Evolutionary conservation across 2,329 filamentous ascomycete species (phyloP), one percentile per base, ranked within the genome.

Genomic region (Xylariaceae sp.): DNA sequence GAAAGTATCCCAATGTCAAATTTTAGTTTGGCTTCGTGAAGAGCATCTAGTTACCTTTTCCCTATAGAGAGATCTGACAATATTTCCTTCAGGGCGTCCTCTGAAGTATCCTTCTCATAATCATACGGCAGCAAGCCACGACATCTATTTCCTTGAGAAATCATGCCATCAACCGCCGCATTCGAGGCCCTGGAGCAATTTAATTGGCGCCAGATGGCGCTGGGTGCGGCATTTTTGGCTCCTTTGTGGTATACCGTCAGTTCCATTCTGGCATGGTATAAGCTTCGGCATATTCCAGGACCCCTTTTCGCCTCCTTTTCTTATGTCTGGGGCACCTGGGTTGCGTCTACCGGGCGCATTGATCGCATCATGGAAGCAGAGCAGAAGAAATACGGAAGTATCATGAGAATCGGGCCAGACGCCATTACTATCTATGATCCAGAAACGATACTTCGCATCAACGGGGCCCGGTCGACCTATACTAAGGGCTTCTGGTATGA

Each of bases 321-420:
- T 2, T 55, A 62, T 33, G 44, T 64, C 8, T 66, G 63, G 64
- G 40, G 47, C 3, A 52, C 54, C 30, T 33, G 53, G 8, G 29
- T 45, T 6, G 55, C 61, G 13, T 52, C 11, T 13, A 39, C 49
- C 4, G 60, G 53, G 6, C 32, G 50, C 5, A 52, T 55, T 15
- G 48, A 60, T 41, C 30, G 24, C 8, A 52, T 40, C 4, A 36
- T 66, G 9, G 23, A 35, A 6, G 15, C 36, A 4, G 52, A 61
- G 6, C 52, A 65, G 11, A 11, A 57, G 5, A 58, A 61, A 18
- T 64, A 67, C 15, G 65, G 63, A 6, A 61, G 60, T 4, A 33
- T 63, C 3, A 42, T 60, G 36, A 60, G 65, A 6, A 58, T 67
- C 11, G 59, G 62, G 0, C 65, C 65, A 10, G 61, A 60, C 24